Evolutionary conservation across 1,139 yeast genomes (phyloP).

Genomic region (Blastobotrys indianensis): DNA sequence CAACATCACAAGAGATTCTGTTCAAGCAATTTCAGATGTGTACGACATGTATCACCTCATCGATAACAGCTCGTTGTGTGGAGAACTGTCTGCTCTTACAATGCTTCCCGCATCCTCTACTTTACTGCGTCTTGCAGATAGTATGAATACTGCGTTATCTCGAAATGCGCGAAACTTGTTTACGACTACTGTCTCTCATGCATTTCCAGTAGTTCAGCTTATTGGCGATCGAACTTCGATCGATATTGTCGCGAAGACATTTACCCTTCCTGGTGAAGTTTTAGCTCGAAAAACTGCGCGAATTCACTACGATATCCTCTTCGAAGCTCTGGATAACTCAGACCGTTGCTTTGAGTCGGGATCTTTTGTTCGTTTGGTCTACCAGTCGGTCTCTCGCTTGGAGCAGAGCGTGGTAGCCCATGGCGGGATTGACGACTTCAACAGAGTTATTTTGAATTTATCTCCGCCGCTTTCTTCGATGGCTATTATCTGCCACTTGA

Average conservation of each 20-base stretch:
- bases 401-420: not conserved
- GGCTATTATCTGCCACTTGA: slow-evolving; percentile 8
- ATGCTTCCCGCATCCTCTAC: not conserved
- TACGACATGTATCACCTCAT: slow-evolving; percentile 1
- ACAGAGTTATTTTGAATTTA: not conserved
- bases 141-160: not conserved
- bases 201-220: not conserved
- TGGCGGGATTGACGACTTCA: slow-evolving; percentile 5
- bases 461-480: slow-evolving; percentile 10
- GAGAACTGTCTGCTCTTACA: slow-evolving; percentile 1
- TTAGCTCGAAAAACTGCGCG: not conserved
- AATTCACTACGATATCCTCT: slow-evolving; percentile 9
- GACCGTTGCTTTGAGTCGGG: slow-evolving; percentile 1
- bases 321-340: slow-evolving; percentile 10
- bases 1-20: not conserved
- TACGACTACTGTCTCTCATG: not conserved
- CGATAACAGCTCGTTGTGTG: not conserved
- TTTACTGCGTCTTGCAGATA: slow-evolving; percentile 3
- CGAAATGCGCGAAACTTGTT: slow-evolving; percentile 1
- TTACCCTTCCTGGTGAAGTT: slow-evolving; percentile 1
- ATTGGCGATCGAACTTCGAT: not conserved
- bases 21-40: slow-evolving; percentile 3
- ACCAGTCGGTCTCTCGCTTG: not conserved
- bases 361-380: slow-evolving; percentile 5
- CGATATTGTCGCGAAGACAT: slow-evolving; percentile 1